phyloP scores from a whole-genome alignment of 176 grass and related monocot genomes.

The Carex cristatella region DNA sequence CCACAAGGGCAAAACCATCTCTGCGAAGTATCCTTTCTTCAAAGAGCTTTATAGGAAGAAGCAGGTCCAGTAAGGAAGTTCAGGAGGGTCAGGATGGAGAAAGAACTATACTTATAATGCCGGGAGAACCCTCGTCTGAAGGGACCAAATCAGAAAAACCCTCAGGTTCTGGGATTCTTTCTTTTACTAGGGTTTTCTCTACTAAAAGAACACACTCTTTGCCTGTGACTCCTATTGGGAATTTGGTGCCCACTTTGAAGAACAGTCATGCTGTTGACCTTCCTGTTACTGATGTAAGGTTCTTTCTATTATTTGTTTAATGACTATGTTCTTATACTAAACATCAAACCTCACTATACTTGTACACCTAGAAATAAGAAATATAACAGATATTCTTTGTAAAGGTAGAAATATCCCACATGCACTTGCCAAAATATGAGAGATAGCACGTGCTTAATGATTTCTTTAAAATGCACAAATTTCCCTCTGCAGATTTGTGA shows the following conservation, averaged over 20 bases:
- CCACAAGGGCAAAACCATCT: constrained; percentile 71
- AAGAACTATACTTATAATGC: constrained; percentile 53
- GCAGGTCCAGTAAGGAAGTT: constrained; percentile 8
- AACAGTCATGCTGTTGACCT: constrained; percentile 43
- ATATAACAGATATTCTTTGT: background rate
- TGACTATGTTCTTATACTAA: constrained; percentile 6
- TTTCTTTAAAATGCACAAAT: background rate
- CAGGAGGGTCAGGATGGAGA: constrained; percentile 44
- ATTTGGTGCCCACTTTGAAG: constrained; percentile 25
- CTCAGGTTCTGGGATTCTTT: constrained; percentile 47
- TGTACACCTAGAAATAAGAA: background rate
- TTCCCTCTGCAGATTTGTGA: background rate
- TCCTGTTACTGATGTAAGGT: constrained; percentile 56
- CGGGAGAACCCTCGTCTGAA: constrained; percentile 48
- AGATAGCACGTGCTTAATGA: background rate
- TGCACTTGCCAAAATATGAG: background rate
- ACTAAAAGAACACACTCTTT: constrained; percentile 74
- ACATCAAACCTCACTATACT: constrained; percentile 15
- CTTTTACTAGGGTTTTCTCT: constrained; percentile 74
- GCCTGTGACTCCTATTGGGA: constrained; percentile 70
- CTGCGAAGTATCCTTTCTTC: constrained; percentile 60
- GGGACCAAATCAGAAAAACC: constrained; percentile 47
- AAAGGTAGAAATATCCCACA: background rate
- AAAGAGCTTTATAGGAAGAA: constrained; percentile 56
- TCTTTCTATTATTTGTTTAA: background rate